Evolutionary conservation across 1,284 basidiomycete genomes (phyloP).

Genomic region (Lentinula novae-zelandiae): DNA sequence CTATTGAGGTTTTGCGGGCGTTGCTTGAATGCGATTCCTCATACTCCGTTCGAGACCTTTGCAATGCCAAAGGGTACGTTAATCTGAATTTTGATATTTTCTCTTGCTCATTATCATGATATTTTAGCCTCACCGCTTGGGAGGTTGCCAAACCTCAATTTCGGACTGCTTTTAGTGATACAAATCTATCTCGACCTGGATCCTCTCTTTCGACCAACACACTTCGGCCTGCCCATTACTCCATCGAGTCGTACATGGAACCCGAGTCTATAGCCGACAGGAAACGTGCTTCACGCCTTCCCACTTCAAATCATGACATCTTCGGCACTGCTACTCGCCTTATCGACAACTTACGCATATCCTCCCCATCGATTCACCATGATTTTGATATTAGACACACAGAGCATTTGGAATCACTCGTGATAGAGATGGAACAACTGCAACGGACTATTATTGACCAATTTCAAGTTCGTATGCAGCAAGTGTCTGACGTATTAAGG

Average conservation of each 20-base stretch:
- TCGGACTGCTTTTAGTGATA: conserved; percentile 51
- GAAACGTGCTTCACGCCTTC: background rate
- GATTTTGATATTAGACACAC: conserved; percentile 32
- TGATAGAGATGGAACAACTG: conserved; percentile 44
- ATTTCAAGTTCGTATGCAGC: conserved; percentile 48
- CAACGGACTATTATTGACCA: conserved; percentile 41
- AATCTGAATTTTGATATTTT: background rate
- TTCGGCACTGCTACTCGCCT: conserved; percentile 43
- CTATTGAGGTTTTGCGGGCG: conserved; percentile 54
- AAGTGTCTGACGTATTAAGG: conserved; percentile 45
- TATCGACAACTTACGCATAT: conserved; percentile 48
- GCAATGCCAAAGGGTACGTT: conserved; percentile 65
- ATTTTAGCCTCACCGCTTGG: conserved; percentile 55
- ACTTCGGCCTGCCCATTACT: conserved; percentile 45
- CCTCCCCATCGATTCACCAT: conserved; percentile 38
- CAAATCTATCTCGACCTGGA: conserved; percentile 40
- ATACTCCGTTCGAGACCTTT: conserved; percentile 50
- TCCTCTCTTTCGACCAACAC: conserved; percentile 57
- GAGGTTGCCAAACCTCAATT: conserved; percentile 66
- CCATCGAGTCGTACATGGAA: conserved; percentile 31
- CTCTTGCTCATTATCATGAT: background rate
- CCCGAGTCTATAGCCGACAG: background rate
- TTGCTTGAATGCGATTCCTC: conserved; percentile 61
- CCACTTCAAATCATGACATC: conserved; percentile 37
- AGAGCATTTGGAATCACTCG: conserved; percentile 37